These are phyloP conservation scores for Trichoderma semiorbis DNA, from an alignment of 2,329 filamentous ascomycete genomes.

Conservation along the genomic window DNA sequence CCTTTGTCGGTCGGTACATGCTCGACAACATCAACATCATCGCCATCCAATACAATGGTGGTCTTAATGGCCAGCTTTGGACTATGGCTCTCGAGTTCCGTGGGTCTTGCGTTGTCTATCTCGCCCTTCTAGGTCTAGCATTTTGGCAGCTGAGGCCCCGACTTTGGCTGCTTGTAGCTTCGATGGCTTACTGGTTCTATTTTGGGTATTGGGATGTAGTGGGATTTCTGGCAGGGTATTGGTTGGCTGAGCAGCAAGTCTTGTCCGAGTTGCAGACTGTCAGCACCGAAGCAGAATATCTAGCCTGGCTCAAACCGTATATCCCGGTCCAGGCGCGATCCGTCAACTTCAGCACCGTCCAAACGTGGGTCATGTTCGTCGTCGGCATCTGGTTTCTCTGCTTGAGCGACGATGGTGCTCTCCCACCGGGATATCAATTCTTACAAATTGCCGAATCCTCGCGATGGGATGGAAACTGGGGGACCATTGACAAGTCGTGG, in stretches of 20 bases:
- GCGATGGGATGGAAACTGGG: conserved; percentile 11
- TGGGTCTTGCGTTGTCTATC: conserved; percentile 4
- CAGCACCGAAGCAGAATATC: background rate
- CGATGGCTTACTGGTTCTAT: conserved; percentile 11
- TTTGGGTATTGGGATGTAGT: conserved; percentile 8
- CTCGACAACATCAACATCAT: conserved; percentile 14
- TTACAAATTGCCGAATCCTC: conserved; percentile 6
- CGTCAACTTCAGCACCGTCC: background rate
- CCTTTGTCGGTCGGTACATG: conserved; percentile 8
- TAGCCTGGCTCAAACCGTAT: conserved; percentile 7
- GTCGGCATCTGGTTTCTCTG: conserved; percentile 11
- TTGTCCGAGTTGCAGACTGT: background rate
- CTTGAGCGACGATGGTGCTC: conserved; percentile 8
- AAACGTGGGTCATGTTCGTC: background rate
- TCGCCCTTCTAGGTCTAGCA: background rate
- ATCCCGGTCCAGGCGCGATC: conserved; percentile 1
- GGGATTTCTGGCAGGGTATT: conserved; percentile 12
- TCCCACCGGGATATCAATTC: conserved; percentile 13
- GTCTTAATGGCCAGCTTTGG: conserved; percentile 13
- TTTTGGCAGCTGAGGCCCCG: conserved; percentile 4
- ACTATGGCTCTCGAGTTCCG: conserved; percentile 14
- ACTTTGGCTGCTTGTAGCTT: conserved; percentile 6
- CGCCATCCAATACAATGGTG: conserved; percentile 5
- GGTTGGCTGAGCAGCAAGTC: conserved; percentile 9
- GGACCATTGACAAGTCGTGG: conserved; percentile 1